Evolutionary conservation across 768 basidiomycete species (phyloP), one percentile per base, ranked within the genome.

Genomic region (Trametes gibbosa): DNA sequence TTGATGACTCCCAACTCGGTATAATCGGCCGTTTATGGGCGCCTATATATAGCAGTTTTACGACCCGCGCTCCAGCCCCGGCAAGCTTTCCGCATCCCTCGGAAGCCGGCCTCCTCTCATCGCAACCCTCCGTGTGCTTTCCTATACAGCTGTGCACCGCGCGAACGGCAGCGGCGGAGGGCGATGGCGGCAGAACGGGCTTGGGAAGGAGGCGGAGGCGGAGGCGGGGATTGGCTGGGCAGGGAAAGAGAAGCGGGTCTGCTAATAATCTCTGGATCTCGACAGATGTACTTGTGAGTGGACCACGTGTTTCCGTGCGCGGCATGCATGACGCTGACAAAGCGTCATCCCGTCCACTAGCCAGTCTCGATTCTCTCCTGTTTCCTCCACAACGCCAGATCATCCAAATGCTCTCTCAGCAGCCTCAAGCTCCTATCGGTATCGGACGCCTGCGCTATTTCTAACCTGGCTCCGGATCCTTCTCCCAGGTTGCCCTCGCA

Each of bases 21-120:
- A 62, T 57, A 32, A 46, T 62, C 60, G 58, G 52, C 64, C 61
- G 48, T 58, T 62, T 65, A 65, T 65, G 64, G 64, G 64, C 64
- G 64, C 46, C 51, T 58, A 45, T 17, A 50, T 62, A 62, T 62
- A 62, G 61, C 61, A 62, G 47, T 54, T 62, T 60, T 54, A 50
- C 58, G 16, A 25, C 23, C 13, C 25, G 13, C 50, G 35, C 39
- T 5, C 43, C 51, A 13, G 37, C 7, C 37, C 9, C 42, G 35
- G 24, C 49, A 40, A 17, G 40, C 40, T 16, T 35, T 47, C 43
- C 53, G 23, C 48, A 35, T 10, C 49, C 24, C 45, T 48, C 56
- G 49, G 43, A 45, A 27, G 50, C 50, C 37, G 56, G n/a, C n/a
- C n/a, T n/a, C n/a, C n/a, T 42, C 51, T 19, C 45, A 19, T 9